A percentile compares a stretch with the other conserved stretches of the same genome.
These are phyloP conservation scores for Camillea tinctor DNA, from an alignment of 2,329 filamentous ascomycete genomes.

Conservation along the genomic window DNA sequence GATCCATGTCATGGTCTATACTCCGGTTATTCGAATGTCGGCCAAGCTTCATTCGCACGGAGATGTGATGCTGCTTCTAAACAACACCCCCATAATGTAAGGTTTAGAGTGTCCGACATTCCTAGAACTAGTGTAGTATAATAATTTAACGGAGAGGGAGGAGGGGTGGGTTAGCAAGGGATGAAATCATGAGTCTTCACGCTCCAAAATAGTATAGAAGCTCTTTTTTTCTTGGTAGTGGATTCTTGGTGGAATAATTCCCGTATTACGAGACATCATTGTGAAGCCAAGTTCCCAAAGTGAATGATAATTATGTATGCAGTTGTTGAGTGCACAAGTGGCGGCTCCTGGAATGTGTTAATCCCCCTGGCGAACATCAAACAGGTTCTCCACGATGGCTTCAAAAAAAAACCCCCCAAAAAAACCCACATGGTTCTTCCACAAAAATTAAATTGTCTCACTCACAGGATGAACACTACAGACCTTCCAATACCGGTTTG, in stretches of 20 bases:
- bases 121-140: no score
- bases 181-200: not conserved
- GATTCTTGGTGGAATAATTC: not conserved
- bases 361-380: not conserved
- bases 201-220: not conserved
- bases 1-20: not conserved
- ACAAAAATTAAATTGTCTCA: not conserved
- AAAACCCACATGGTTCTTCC: not conserved
- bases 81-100: not conserved
- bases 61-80: not conserved
- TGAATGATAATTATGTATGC: not conserved
- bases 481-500: slow-evolving; percentile 2
- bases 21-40: not conserved
- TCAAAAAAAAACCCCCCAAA: not conserved
- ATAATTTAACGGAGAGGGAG: no score
- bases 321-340: not conserved
- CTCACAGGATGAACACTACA: not conserved
- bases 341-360: not conserved
- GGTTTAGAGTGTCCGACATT: not conserved
- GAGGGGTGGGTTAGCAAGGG: no score
- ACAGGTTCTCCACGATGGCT: not conserved
- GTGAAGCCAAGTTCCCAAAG: not conserved
- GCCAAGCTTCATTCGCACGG: not conserved
- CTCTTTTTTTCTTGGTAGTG: not conserved
- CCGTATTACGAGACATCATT: not conserved